These are phyloP conservation scores for Diaporthe ilicicola DNA, from an alignment of 2,329 filamentous ascomycete species.

Conservation along the genomic window DNA sequence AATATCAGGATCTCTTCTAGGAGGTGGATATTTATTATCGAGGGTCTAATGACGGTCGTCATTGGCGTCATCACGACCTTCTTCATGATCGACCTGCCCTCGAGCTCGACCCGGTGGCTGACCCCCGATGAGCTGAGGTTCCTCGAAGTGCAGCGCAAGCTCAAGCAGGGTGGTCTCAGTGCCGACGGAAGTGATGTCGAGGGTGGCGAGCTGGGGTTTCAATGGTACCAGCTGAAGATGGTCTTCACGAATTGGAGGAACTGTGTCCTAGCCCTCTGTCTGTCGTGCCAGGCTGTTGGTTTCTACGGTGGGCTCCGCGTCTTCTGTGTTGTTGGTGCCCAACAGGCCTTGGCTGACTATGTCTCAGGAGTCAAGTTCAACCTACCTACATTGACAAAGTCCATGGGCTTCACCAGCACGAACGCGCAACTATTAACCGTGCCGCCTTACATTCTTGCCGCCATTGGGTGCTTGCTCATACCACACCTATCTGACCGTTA, in stretches of 20 bases:
- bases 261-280: not conserved
- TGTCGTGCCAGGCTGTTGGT: not conserved
- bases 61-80: slow-evolving; percentile 44
- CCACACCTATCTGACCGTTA: slow-evolving; percentile 2
- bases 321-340: not conserved
- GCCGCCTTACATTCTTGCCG: slow-evolving; percentile 12
- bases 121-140: not conserved
- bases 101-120: slow-evolving; percentile 13
- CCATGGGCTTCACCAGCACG: slow-evolving; percentile 22
- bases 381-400: slow-evolving; percentile 6
- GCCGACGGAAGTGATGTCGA: slow-evolving; percentile 11
- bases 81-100: slow-evolving; percentile 12
- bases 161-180: slow-evolving; percentile 16
- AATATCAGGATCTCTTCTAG: too few species aligned
- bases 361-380: slow-evolving; percentile 5
- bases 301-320: slow-evolving; percentile 13
- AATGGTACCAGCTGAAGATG: slow-evolving; percentile 14
- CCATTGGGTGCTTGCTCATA: not conserved
- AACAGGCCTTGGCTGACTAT: not conserved
- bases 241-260: slow-evolving; percentile 8
- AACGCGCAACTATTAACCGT: slow-evolving; percentile 15
- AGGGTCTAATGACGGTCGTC: slow-evolving; percentile 54
- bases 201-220: slow-evolving; percentile 1
- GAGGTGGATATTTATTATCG: slow-evolving; percentile 61
- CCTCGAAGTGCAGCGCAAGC: slow-evolving; percentile 13